Percentiles rank a stretch among this genome's conserved stretches.
Conservation (phyloP, 2,329 filamentous ascomycete species). For the Scytalidium sp. region DNA sequence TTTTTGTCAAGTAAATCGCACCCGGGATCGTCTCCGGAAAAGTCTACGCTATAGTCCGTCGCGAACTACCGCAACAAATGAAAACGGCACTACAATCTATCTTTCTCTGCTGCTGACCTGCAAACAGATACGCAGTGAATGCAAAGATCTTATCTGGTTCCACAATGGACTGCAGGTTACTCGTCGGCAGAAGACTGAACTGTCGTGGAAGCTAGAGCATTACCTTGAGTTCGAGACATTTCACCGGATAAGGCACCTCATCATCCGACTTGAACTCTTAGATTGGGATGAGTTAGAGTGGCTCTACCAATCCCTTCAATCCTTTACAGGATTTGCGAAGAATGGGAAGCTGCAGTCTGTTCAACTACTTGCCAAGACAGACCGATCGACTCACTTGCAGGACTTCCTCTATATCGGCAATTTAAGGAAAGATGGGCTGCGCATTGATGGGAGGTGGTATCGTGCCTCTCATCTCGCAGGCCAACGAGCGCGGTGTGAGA, state of each 20-base stretch:
- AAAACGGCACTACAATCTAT: neutral
- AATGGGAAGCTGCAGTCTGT: neutral
- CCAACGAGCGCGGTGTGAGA: neutral
- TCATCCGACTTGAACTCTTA: neutral
- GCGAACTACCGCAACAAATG: neutral
- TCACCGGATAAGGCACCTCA: neutral
- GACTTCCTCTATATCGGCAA: neutral
- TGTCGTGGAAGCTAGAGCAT: neutral
- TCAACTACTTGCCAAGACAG: neutral
- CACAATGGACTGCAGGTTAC: neutral
- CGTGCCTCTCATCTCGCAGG: neutral
- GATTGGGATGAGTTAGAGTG: neutral
- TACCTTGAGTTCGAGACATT: neutral
- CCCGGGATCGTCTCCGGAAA: neutral
- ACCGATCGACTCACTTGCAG: neutral
- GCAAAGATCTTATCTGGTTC: neutral
- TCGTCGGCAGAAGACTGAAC: neutral
- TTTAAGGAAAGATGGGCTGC: neutral
- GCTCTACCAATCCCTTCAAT: neutral
- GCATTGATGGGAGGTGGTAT: neutral
- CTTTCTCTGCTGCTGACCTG: neutral
- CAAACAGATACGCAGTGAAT: neutral
- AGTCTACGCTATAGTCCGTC: neutral
- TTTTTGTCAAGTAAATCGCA: neutral
- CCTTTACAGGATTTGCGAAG: neutral